Conservation (phyloP, 345 rosid species). For the Salix arbutifolia region DNA sequence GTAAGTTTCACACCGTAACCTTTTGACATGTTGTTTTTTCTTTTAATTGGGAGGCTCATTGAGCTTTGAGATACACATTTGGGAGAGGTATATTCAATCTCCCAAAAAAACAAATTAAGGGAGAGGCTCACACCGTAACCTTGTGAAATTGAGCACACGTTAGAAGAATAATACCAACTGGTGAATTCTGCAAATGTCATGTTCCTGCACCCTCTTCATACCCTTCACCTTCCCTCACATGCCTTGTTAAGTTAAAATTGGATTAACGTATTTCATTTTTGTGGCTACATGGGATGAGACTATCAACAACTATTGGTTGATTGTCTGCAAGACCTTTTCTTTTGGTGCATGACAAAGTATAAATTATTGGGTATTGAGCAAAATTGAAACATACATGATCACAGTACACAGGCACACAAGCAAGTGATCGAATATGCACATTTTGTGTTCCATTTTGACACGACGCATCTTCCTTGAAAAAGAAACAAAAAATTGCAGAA, state of each 20-base stretch:
- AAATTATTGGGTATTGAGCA: neutral
- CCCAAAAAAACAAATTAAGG: too few species aligned
- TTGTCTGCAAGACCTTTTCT: neutral
- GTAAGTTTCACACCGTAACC: conserved; percentile 3
- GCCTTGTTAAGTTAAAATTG: neutral
- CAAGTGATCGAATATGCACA: neutral
- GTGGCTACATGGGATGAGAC: neutral
- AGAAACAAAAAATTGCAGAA: neutral
- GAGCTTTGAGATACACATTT: neutral
- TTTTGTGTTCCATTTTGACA: neutral
- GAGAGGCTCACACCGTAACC: too few species aligned
- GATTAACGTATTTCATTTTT: neutral
- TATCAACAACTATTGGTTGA: neutral
- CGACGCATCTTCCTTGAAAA: neutral
- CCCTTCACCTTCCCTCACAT: neutral
- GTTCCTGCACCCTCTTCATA: neutral
- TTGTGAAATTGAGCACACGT: neutral
- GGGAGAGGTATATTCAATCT: neutral
- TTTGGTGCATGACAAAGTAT: neutral
- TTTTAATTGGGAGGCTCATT: neutral
- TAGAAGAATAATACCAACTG: neutral
- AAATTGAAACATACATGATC: neutral
- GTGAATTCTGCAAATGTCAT: neutral
- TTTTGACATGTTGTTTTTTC: neutral
- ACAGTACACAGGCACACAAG: neutral